These are phyloP conservation scores for Sarocladium oryzae DNA, from an alignment of 2,329 filamentous ascomycete species.

Conservation along the genomic window DNA sequence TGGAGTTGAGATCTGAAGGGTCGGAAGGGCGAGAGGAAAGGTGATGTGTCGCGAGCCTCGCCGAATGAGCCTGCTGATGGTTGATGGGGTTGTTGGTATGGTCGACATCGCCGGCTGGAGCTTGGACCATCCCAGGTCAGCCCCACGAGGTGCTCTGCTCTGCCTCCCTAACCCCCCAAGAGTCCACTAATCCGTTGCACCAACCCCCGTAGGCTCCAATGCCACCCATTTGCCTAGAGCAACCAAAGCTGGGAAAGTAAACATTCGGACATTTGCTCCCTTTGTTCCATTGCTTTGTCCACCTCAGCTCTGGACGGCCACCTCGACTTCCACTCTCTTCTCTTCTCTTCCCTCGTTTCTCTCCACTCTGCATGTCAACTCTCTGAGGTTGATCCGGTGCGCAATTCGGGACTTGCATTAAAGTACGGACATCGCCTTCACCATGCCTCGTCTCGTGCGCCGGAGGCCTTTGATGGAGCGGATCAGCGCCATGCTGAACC, in stretches of 20 bases:
- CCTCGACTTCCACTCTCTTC: background rate
- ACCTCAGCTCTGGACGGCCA: background rate
- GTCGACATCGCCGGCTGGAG: conserved; percentile 15
- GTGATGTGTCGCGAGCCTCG: background rate
- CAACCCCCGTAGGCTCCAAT: conserved; percentile 3
- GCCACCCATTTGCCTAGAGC: conserved; percentile 2
- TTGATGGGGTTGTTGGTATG: background rate
- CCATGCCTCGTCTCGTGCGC: conserved; percentile 71
- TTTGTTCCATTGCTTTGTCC: background rate
- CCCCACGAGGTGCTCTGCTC: conserved; percentile 16
- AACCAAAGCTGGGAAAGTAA: conserved; percentile 10
- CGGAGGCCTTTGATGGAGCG: conserved; percentile 73
- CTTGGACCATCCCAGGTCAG: conserved; percentile 23
- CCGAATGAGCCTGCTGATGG: background rate
- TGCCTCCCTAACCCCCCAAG: background rate
- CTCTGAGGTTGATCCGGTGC: background rate
- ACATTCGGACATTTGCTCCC: conserved; percentile 8
- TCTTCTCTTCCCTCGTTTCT: too few relatives aligned
- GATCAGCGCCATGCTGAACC: conserved; percentile 73
- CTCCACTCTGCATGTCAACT: background rate
- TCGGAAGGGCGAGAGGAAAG: background rate
- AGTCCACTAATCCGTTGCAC: background rate
- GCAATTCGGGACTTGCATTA: background rate
- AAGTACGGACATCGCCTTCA: background rate
- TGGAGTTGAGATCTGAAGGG: background rate